phyloP scores from a whole-genome alignment of 345 rosid genomes.

The thale cress (Arabidopsis thaliana) region TAIR10.1 NC_003070.9:13529001-13529500 shows the following conservation, averaged over 20 bases:
- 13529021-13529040: too few relatives aligned
- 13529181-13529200: too few relatives aligned
- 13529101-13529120: not conserved
- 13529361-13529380: conserved; percentile 22
- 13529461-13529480: conserved; percentile 1
- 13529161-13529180: not conserved
- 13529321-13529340: not conserved
- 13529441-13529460: conserved; percentile 23
- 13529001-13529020: too few relatives aligned
- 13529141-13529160: not conserved
- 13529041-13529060: too few relatives aligned
- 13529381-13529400: conserved; percentile 12
- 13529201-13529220: not conserved
- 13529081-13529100: not conserved
- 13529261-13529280: too few relatives aligned
- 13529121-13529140: conserved; percentile 2
- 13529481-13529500: not conserved
- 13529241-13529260: not conserved
- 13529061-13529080: not conserved
- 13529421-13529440: not conserved
- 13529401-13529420: conserved; percentile 1
- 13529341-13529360: conserved; percentile 5
- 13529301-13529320: not conserved
- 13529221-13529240: not conserved
- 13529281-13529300: not conserved